Evolutionary conservation across 768 basidiomycete genomes (phyloP).

Genomic region (Lentinula guzmanii): DNA sequence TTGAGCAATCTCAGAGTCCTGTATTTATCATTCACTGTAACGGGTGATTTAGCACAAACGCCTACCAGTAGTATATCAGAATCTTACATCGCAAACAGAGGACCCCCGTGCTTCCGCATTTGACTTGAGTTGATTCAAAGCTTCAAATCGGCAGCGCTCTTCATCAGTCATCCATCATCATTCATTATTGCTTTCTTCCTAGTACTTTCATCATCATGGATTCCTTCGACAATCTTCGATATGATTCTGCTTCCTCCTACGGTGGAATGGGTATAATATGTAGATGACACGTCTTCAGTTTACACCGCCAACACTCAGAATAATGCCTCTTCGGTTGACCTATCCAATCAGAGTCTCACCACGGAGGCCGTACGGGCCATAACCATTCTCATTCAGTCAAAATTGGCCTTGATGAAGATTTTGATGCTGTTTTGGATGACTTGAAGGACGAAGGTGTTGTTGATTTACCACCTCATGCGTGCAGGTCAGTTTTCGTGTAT

Average conservation of each 20-base stretch:
- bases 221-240: constrained; percentile 81
- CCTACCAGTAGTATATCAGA: no score
- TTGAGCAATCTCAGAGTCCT: no score
- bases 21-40: no score
- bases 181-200: no score
- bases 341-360: constrained; percentile 60
- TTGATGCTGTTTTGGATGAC: constrained; percentile 86
- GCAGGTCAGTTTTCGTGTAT: constrained; percentile 37
- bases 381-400: constrained; percentile 21
- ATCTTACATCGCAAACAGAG: no score
- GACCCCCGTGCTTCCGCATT: no score
- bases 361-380: constrained; percentile 30
- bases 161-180: no score
- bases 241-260: constrained; percentile 78
- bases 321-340: constrained; percentile 54
- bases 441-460: constrained; percentile 74
- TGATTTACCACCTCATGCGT: constrained; percentile 71
- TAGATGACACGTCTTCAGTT: constrained; percentile 78
- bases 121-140: no score
- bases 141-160: no score
- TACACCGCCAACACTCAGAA: constrained; percentile 67
- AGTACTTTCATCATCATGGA: constrained; percentile 46
- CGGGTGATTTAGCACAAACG: no score
- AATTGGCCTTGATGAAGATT: constrained; percentile 67
- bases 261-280: constrained; percentile 53